Evolutionary conservation across 169 alveolate species (phyloP).

Genomic region (Plasmodium falciparum): DNA sequence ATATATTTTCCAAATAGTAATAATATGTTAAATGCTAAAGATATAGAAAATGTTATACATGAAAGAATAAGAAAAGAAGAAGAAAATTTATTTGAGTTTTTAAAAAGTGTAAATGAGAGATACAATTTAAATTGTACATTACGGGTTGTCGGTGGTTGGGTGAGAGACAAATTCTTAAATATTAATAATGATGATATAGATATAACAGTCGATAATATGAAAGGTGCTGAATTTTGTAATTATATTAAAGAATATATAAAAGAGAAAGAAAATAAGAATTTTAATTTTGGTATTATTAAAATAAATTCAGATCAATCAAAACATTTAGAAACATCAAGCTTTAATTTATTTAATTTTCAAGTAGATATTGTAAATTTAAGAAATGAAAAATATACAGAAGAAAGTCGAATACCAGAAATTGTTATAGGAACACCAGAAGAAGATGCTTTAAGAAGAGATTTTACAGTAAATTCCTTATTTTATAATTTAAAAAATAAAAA

Average conservation of each 20-base stretch:
- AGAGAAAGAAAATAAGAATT: conserved; percentile 84
- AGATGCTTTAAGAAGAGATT: conserved; percentile 98
- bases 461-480: conserved; percentile 97
- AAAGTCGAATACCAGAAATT: conserved; percentile 96
- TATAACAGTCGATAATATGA: conserved; percentile 96
- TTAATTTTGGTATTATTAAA: conserved; percentile 92
- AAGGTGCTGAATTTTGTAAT: conserved; percentile 91
- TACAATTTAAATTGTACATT: conserved; percentile 75
- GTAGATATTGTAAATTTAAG: conserved; percentile 98
- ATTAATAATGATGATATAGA: conserved; percentile 94
- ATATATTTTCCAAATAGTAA: not conserved
- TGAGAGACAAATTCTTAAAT: conserved; percentile 95
- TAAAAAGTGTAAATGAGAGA: conserved; percentile 29
- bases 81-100: conserved; percentile 48
- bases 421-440: conserved; percentile 95
- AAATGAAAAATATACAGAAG: conserved; percentile 94
- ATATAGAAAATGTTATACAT: conserved; percentile 29
- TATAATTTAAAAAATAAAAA: conserved; percentile 93
- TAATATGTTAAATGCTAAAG: not conserved
- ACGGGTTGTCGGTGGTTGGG: conserved; percentile 99
- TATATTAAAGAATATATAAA: conserved; percentile 82
- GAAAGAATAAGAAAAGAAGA: conserved; percentile 32
- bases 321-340: conserved; percentile 98
- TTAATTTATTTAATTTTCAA: conserved; percentile 89
- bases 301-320: conserved; percentile 96